Evolutionary conservation across 495 filamentous ascomycete species (phyloP).

Genomic region (Arthonia radiata): DNA sequence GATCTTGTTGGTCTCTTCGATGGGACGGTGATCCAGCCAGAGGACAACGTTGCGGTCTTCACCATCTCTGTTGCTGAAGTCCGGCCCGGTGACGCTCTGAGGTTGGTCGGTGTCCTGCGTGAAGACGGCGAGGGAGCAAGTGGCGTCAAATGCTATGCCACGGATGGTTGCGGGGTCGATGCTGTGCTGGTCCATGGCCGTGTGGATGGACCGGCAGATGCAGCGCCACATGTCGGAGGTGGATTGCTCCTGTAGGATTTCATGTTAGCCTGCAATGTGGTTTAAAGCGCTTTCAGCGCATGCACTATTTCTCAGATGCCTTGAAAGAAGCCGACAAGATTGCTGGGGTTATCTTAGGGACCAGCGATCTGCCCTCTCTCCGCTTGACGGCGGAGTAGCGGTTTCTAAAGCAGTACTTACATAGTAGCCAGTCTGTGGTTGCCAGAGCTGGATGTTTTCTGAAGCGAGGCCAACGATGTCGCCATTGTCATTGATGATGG

Average conservation of each 20-base stretch:
- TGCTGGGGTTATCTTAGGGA: no score
- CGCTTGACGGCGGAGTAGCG: no score
- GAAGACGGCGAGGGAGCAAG: constrained; percentile 85
- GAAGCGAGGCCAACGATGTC: constrained; percentile 82
- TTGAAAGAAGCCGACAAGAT: no score
- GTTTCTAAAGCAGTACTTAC: no score
- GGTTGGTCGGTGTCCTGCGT: constrained; percentile 71
- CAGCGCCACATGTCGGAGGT: constrained; percentile 87
- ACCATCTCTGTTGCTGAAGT: constrained; percentile 43
- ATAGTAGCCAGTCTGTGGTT: constrained; percentile 77
- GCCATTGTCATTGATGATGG: constrained; percentile 72
- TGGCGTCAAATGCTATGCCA: constrained; percentile 91
- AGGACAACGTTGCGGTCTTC: constrained; percentile 76
- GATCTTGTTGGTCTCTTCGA: constrained; percentile 71
- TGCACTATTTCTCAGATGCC: no score
- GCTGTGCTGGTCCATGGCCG: constrained; percentile 51
- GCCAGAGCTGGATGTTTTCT: constrained; percentile 82
- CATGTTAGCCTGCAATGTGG: no score
- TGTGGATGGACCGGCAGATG: constrained; percentile 61
- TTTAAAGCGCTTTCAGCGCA: no score
- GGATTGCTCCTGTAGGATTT: constrained; percentile 89
- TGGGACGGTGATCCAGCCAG: constrained; percentile 80
- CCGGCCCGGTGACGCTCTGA: constrained; percentile 62
- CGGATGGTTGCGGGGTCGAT: constrained; percentile 46
- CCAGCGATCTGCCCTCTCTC: no score